These are phyloP conservation scores for Annona squamosa DNA, from an alignment of 164 flowering plant genomes.

Conservation along the genomic window DNA sequence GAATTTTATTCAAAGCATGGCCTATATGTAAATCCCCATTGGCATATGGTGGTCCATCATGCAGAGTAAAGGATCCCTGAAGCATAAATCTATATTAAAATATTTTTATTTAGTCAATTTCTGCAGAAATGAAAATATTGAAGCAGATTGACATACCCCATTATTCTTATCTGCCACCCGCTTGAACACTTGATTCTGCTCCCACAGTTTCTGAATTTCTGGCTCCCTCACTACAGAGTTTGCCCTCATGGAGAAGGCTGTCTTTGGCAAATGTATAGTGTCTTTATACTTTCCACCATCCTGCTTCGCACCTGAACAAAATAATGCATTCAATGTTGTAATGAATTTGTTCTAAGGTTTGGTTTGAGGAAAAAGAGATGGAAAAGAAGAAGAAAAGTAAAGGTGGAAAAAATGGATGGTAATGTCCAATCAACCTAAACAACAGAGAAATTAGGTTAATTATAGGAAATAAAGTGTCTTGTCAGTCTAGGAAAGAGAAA, in stretches of 20 bases:
- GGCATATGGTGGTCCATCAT: conserved; percentile 99
- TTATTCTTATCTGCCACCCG: conserved; percentile 58
- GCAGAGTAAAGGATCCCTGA: conserved; percentile 79
- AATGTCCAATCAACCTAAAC: too few relatives aligned
- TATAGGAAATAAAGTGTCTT: too few relatives aligned
- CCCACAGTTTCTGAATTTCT: conserved; percentile 94
- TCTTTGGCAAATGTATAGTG: conserved; percentile 90
- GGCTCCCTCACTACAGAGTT: conserved; percentile 85
- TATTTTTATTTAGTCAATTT: neutral
- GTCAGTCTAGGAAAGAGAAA: too few relatives aligned
- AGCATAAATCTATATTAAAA: conserved; percentile 17
- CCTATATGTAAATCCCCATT: conserved; percentile 97
- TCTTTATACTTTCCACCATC: conserved; percentile 87
- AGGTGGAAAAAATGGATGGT: too few relatives aligned
- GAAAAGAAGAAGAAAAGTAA: too few relatives aligned
- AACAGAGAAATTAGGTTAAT: too few relatives aligned
- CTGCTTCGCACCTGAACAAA: conserved; percentile 55
- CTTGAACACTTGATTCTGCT: conserved; percentile 73
- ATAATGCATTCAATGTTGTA: conserved; percentile 9
- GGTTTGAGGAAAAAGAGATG: too few relatives aligned
- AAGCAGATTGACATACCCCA: conserved; percentile 52
- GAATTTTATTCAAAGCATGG: conserved; percentile 93
- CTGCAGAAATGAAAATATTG: conserved; percentile 3
- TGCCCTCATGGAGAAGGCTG: conserved; percentile 87
- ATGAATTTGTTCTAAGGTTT: neutral